These are phyloP conservation scores for Aspergillus nomiae DNA, from an alignment of 2,329 filamentous ascomycete genomes.

Conservation along the genomic window DNA sequence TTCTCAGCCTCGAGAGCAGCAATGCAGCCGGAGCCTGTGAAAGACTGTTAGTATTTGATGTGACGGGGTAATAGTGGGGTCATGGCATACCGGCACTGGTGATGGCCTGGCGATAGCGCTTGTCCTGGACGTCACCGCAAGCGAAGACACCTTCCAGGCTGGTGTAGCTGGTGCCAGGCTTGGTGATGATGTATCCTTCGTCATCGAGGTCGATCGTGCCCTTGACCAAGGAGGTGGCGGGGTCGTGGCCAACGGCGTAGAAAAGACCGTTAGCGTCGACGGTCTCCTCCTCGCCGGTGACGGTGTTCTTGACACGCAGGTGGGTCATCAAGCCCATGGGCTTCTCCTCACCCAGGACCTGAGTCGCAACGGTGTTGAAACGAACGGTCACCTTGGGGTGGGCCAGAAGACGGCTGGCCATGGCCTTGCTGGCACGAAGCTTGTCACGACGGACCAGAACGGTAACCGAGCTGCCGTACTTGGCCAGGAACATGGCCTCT, in stretches of 20 bases:
- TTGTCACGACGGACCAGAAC: conserved; percentile 87
- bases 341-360: conserved; percentile 82
- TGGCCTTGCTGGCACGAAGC: conserved; percentile 85
- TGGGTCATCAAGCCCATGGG: conserved; percentile 79
- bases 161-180: conserved; percentile 84
- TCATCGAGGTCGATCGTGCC: conserved; percentile 83
- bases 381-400: conserved; percentile 89
- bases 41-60: conserved; percentile 22
- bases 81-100: conserved; percentile 82
- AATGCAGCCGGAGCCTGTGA: conserved; percentile 83
- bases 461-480: conserved; percentile 93
- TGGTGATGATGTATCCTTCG: conserved; percentile 88
- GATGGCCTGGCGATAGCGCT: conserved; percentile 95
- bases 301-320: conserved; percentile 77
- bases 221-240: conserved; percentile 87
- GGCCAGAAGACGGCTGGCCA: conserved; percentile 79
- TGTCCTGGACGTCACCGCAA: conserved; percentile 97
- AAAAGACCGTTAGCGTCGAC: conserved; percentile 90
- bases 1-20: conserved; percentile 96
- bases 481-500: conserved; percentile 95
- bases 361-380: conserved; percentile 79
- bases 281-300: conserved; percentile 76
- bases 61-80: not conserved
- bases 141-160: conserved; percentile 92
- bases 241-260: conserved; percentile 96